Percentiles rank a stretch among this genome's conserved stretches.
Conservation (phyloP, 225 moss, liverwort and hornwort genomes). For the Asterella californica region DNA sequence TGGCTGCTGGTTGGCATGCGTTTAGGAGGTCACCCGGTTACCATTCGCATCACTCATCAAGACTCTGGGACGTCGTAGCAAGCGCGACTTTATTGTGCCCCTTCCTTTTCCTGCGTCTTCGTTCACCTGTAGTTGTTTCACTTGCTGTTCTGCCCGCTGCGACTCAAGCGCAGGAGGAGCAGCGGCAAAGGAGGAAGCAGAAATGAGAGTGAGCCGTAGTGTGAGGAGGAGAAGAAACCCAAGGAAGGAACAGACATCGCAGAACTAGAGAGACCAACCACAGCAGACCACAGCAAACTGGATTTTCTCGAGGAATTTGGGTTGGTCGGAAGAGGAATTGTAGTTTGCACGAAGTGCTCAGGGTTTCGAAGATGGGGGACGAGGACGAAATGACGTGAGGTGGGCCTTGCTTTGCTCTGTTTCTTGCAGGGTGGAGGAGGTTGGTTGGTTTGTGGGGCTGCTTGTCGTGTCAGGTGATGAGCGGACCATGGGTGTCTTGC, state of each 20-base stretch:
- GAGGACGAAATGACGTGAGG: constrained; percentile 2
- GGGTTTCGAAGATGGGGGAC: background rate
- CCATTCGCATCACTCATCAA: constrained; percentile 1
- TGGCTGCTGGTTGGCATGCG: background rate
- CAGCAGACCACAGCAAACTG: background rate
- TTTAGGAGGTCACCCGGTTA: background rate
- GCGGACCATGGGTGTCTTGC: background rate
- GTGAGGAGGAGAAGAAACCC: background rate
- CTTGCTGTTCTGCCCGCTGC: background rate
- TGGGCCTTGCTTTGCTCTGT: background rate
- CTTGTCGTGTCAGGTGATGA: background rate
- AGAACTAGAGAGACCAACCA: background rate
- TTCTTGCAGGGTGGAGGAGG: constrained; percentile 1
- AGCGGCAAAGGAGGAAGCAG: background rate
- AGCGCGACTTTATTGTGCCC: constrained; percentile 5
- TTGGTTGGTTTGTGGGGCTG: background rate
- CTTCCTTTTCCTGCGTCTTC: background rate
- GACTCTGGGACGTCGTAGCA: background rate
- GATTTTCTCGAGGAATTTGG: background rate
- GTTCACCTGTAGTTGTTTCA: background rate
- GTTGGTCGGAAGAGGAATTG: background rate
- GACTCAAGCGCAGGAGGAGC: background rate
- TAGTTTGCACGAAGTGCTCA: background rate
- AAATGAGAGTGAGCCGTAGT: background rate
- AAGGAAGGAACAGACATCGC: background rate